phyloP scores from a whole-genome alignment of 176 grass and related monocot species.

The Neostapfia colusana region DNA sequence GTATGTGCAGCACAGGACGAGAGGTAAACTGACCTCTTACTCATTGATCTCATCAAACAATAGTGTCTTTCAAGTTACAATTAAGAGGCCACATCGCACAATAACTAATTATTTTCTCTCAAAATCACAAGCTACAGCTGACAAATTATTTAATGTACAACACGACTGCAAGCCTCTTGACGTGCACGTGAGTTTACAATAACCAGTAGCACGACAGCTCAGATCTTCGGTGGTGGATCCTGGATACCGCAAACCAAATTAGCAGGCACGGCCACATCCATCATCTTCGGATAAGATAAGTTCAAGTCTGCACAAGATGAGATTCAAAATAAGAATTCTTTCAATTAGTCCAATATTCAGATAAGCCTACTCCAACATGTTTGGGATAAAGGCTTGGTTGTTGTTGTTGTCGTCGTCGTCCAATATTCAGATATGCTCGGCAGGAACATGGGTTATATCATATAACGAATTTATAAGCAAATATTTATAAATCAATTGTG shows the following conservation, averaged over 20 bases:
- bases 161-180: conserved; percentile 11
- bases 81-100: not conserved
- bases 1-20: not conserved
- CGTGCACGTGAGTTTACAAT: conserved; percentile 16
- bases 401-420: too few relatives aligned
- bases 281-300: conserved; percentile 89
- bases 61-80: conserved; percentile 2
- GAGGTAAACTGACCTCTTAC: not conserved
- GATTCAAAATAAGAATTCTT: conserved; percentile 38
- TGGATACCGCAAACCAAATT: conserved; percentile 86
- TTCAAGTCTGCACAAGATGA: conserved; percentile 69
- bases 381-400: too few relatives aligned
- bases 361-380: too few relatives aligned
- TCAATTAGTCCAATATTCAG: not conserved
- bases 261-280: conserved; percentile 74
- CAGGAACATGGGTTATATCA: conserved; percentile 19
- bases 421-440: not conserved
- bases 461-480: not conserved
- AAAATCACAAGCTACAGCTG: conserved; percentile 16
- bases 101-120: conserved; percentile 23
- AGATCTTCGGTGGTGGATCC: conserved; percentile 58
- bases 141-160: conserved; percentile 46
- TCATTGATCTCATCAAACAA: conserved; percentile 23
- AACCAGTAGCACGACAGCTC: conserved; percentile 30
- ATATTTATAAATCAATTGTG: not conserved